Conservation (phyloP, 805 yeast genomes). For the Metschnikowia matae region DNA sequence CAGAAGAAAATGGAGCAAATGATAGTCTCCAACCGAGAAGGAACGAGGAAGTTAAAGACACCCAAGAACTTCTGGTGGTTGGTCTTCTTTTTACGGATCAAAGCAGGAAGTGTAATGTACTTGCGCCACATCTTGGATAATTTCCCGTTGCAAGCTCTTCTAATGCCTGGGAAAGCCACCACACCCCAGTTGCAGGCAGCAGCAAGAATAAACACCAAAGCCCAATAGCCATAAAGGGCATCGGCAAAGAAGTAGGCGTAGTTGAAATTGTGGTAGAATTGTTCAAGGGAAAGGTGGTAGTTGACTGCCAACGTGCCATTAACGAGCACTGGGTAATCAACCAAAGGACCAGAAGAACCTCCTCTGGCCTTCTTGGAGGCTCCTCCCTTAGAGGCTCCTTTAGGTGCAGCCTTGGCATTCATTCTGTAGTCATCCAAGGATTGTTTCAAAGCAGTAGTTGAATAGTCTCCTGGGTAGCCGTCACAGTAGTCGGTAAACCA, state of each 20-base stretch:
- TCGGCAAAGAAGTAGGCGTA: slow-evolving; percentile 12
- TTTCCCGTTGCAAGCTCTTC: slow-evolving; percentile 18
- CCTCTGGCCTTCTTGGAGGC: neutral
- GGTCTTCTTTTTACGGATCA: slow-evolving; percentile 25
- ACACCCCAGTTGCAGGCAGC: slow-evolving; percentile 14
- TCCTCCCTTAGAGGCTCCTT: neutral
- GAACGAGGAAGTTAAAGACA: slow-evolving; percentile 26
- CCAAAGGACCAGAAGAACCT: neutral
- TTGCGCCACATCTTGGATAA: slow-evolving; percentile 33
- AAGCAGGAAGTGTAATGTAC: slow-evolving; percentile 38
- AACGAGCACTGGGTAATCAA: slow-evolving; percentile 10
- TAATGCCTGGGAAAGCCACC: slow-evolving; percentile 11
- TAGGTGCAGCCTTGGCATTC: neutral
- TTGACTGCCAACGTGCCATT: slow-evolving; percentile 4
- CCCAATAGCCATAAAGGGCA: slow-evolving; percentile 14
- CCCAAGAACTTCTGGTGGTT: slow-evolving; percentile 21
- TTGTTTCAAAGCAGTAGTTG: neutral
- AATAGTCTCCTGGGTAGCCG: neutral
- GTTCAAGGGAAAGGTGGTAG: slow-evolving; percentile 5
- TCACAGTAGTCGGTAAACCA: neutral
- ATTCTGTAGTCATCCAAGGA: neutral
- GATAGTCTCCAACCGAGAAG: slow-evolving; percentile 22
- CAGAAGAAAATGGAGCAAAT: slow-evolving; percentile 19
- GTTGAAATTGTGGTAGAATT: slow-evolving; percentile 10
- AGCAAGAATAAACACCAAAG: slow-evolving; percentile 11